Conservation (phyloP, 371 early-diverging fungal species). For the Mucor racemosus region DNA sequence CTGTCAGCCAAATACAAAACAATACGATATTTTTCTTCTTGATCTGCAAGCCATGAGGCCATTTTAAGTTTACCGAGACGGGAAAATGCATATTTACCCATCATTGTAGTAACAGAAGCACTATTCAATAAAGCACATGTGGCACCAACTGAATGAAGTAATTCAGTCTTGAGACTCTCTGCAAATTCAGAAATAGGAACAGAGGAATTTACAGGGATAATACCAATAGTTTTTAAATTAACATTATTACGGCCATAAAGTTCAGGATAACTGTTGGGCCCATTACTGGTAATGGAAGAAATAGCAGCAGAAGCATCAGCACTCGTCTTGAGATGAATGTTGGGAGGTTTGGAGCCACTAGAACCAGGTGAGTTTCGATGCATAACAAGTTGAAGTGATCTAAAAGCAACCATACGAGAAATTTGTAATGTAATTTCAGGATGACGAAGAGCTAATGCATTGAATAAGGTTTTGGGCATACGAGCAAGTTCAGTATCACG, state of each 20-base stretch:
- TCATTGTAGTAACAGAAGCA: conserved; percentile 74
- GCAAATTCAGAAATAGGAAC: conserved; percentile 93
- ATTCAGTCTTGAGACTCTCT: conserved; percentile 73
- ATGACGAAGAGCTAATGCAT: conserved; percentile 84
- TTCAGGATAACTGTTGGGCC: conserved; percentile 37
- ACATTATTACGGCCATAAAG: conserved; percentile 79
- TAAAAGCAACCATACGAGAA: conserved; percentile 86
- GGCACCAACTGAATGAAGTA: conserved; percentile 75
- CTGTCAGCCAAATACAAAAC: conserved; percentile 95
- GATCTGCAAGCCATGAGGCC: conserved; percentile 90
- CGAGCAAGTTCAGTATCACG: conserved; percentile 95
- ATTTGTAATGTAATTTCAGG: conserved; percentile 93
- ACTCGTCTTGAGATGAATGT: conserved; percentile 17
- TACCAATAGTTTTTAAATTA: conserved; percentile 92
- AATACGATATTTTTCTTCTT: conserved; percentile 87
- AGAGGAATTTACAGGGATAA: conserved; percentile 82
- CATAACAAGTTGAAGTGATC: conserved; percentile 61
- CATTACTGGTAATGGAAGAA: conserved; percentile 19
- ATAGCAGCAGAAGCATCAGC: conserved; percentile 21
- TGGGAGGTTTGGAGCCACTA: conserved; percentile 19
- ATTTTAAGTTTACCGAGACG: conserved; percentile 90
- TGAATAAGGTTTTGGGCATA: conserved; percentile 95
- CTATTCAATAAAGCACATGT: conserved; percentile 79
- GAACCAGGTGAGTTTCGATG: conserved; percentile 29
- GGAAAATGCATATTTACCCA: conserved; percentile 93